These are phyloP conservation scores for Ascochyta rabiei DNA, from an alignment of 2,329 filamentous ascomycete genomes.

Conservation along the genomic window DNA sequence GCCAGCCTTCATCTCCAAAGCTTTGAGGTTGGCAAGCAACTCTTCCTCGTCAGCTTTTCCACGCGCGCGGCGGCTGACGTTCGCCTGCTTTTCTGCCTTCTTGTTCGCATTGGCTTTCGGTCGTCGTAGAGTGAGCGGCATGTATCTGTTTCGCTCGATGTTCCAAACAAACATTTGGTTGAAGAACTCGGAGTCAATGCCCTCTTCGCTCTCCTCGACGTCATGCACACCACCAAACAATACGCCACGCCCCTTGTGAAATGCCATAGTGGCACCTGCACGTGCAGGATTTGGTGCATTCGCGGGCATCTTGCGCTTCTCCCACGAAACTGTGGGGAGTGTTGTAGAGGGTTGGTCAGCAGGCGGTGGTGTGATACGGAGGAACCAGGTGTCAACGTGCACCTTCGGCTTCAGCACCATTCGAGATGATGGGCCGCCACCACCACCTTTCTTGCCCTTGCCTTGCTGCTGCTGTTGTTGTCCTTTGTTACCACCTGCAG, in stretches of 20 bases:
- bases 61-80: conserved; percentile 62
- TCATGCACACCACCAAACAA: conserved; percentile 95
- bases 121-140: conserved; percentile 78
- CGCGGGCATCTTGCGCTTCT: conserved; percentile 87
- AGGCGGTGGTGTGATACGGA: conserved; percentile 76
- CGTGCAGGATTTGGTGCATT: conserved; percentile 84
- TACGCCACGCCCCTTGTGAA: conserved; percentile 91
- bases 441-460: conserved; percentile 52
- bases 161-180: conserved; percentile 92
- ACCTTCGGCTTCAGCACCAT: conserved; percentile 85
- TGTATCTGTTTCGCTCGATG: conserved; percentile 92
- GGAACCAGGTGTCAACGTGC: conserved; percentile 93
- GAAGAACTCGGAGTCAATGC: conserved; percentile 97
- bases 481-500: conserved; percentile 63
- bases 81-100: conserved; percentile 50
- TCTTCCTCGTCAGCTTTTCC: conserved; percentile 93
- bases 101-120: conserved; percentile 71
- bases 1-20: conserved; percentile 76
- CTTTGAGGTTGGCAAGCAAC: conserved; percentile 81
- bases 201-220: conserved; percentile 88
- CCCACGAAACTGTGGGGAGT: conserved; percentile 82
- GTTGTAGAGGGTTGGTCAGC: conserved; percentile 69
- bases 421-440: conserved; percentile 65
- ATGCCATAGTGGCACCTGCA: conserved; percentile 91
- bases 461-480: conserved; percentile 58